Evolutionary conservation across 768 basidiomycete species (phyloP).

Genomic region (Leccinum boreale): DNA sequence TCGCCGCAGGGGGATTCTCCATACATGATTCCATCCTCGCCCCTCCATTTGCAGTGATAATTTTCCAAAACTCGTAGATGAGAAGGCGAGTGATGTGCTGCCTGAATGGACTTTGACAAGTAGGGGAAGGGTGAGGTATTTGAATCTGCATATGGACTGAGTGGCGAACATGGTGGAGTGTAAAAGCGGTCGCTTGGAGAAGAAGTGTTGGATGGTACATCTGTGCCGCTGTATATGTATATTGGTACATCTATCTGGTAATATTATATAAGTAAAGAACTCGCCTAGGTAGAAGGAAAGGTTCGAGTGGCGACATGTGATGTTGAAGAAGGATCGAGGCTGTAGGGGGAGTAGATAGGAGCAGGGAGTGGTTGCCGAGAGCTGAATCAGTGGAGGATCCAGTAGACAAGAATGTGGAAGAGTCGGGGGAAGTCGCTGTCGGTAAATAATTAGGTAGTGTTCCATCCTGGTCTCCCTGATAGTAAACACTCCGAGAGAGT

Average conservation of each 20-base stretch:
- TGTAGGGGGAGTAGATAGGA: too few relatives aligned
- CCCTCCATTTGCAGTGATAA: background rate
- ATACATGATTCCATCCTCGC: background rate
- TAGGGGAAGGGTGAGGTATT: too few relatives aligned
- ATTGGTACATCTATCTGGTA: background rate
- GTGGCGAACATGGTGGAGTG: background rate
- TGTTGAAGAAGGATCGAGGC: too few relatives aligned
- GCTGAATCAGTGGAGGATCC: background rate
- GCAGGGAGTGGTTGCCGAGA: constrained; percentile 12
- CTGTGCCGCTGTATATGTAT: background rate
- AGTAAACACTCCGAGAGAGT: background rate
- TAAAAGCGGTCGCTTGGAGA: background rate
- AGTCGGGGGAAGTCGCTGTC: too few relatives aligned
- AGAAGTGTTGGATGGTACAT: background rate
- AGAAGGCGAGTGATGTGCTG: too few relatives aligned
- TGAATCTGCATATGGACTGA: background rate
- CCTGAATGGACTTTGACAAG: background rate
- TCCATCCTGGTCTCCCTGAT: too few relatives aligned
- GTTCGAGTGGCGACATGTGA: background rate
- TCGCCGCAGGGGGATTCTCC: background rate
- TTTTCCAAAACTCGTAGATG: background rate
- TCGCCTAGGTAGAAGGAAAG: background rate
- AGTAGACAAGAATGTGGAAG: too few relatives aligned
- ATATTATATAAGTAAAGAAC: background rate
- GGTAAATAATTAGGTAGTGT: too few relatives aligned